Conservation (phyloP, 2,329 filamentous ascomycete species). For the Colletotrichum shisoi region DNA sequence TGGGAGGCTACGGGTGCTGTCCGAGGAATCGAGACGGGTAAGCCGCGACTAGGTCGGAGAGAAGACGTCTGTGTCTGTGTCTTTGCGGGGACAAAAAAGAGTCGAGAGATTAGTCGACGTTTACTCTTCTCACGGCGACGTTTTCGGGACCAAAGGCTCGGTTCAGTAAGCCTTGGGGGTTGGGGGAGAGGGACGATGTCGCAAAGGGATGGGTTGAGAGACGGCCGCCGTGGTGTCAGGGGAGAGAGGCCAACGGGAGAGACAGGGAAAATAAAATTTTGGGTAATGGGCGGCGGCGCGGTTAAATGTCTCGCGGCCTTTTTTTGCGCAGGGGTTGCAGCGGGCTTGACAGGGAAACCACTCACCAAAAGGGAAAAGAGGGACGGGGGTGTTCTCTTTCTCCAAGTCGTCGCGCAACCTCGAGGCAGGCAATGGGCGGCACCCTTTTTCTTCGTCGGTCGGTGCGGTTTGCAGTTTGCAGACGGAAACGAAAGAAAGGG, state of each 20-base stretch:
- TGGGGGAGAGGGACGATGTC: conserved; percentile 24
- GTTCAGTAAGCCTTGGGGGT: conserved; percentile 28
- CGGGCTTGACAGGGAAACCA: conserved; percentile 35
- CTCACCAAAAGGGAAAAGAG: conserved; percentile 39
- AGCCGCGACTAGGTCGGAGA: not conserved
- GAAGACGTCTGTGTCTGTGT: not conserved
- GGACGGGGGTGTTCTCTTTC: conserved; percentile 24
- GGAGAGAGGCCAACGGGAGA: conserved; percentile 38
- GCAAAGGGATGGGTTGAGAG: conserved; percentile 38
- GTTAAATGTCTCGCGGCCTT: conserved; percentile 40
- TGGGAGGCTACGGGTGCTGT: conserved; percentile 19
- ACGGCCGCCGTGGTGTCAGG: conserved; percentile 37
- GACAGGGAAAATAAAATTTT: conserved; percentile 39
- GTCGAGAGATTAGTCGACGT: conserved; percentile 30
- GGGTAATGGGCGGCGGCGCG: conserved; percentile 37
- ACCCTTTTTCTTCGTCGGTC: not conserved
- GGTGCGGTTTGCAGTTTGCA: not conserved
- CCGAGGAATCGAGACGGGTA: conserved; percentile 13
- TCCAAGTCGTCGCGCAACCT: conserved; percentile 22
- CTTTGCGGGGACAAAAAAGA: conserved; percentile 8
- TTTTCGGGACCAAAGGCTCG: conserved; percentile 32
- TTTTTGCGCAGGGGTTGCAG: conserved; percentile 38
- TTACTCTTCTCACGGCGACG: conserved; percentile 22
- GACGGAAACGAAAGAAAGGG: not conserved
- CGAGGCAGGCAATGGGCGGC: conserved; percentile 25